phyloP scores from a whole-genome alignment of 2,329 filamentous ascomycete genomes.

The Plenodomus tracheiphilus region DNA sequence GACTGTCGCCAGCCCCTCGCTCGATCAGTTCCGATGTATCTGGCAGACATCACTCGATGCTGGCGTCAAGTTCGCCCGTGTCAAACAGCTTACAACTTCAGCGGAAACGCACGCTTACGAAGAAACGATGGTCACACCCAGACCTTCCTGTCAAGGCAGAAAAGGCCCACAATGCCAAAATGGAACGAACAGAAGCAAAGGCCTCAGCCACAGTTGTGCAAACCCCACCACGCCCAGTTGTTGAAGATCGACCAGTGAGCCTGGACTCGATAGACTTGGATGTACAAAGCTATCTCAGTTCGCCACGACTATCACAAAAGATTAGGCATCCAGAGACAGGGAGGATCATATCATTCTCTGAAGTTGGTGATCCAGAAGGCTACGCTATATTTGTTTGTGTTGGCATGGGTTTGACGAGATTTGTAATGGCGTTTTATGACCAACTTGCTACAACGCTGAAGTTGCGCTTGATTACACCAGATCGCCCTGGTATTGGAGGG shows the following conservation, averaged over 20 bases:
- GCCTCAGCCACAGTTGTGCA: slow-evolving; percentile 26
- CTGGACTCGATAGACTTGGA: slow-evolving; percentile 87
- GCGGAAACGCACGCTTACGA: slow-evolving; percentile 37
- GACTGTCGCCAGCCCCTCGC: slow-evolving; percentile 22
- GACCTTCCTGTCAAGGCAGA: slow-evolving; percentile 46
- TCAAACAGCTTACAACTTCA: slow-evolving; percentile 35
- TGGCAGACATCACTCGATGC: slow-evolving; percentile 33
- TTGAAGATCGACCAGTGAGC: slow-evolving; percentile 75
- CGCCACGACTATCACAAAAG: slow-evolving; percentile 83
- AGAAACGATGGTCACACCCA: slow-evolving; percentile 46
- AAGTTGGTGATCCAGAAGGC: slow-evolving; percentile 90
- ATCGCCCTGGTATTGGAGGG: slow-evolving; percentile 90
- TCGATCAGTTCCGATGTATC: slow-evolving; percentile 37
- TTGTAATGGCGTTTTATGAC: slow-evolving; percentile 96
- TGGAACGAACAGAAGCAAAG: slow-evolving; percentile 28
- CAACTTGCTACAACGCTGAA: slow-evolving; percentile 88
- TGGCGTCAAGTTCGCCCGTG: slow-evolving; percentile 22
- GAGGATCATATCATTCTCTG: slow-evolving; percentile 89
- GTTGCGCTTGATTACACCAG: slow-evolving; percentile 87
- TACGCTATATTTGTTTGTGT: slow-evolving; percentile 95
- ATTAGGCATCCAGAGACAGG: slow-evolving; percentile 85
- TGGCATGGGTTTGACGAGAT: slow-evolving; percentile 95
- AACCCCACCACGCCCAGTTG: slow-evolving; percentile 50
- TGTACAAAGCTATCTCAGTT: slow-evolving; percentile 81
- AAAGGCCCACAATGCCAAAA: slow-evolving; percentile 38